These are phyloP conservation scores for Selaginella tamariscina DNA, from an alignment of 75 land plant species.

Conservation along the genomic window DNA sequence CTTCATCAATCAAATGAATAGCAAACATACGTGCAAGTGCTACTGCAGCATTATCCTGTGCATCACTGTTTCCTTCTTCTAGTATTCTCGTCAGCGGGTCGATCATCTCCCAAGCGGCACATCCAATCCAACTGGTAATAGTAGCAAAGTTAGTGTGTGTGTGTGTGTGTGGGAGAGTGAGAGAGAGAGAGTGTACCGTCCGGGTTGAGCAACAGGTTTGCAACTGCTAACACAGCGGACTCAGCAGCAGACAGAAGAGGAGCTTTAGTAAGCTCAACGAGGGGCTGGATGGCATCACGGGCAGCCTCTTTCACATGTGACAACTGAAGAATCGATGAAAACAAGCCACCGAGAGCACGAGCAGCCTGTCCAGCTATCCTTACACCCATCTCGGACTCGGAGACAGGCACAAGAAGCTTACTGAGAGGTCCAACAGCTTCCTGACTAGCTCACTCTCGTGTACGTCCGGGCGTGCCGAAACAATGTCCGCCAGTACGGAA, in stretches of 20 bases:
- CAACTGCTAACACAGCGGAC: neutral
- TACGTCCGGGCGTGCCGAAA: neutral
- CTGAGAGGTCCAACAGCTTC: neutral
- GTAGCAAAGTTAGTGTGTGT: too few relatives aligned
- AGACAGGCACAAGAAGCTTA: neutral
- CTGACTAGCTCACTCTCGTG: neutral
- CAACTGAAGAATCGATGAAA: neutral
- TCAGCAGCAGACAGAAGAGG: neutral
- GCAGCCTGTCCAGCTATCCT: constrained; percentile 1
- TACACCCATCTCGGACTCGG: neutral
- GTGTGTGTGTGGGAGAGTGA: too few relatives aligned
- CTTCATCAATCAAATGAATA: neutral
- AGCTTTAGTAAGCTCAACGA: neutral
- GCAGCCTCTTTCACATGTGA: neutral
- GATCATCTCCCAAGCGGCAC: constrained; percentile 6
- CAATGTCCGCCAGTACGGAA: neutral
- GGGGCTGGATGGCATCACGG: neutral
- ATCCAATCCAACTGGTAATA: constrained; percentile 5
- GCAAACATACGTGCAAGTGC: constrained; percentile 1
- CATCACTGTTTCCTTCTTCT: neutral
- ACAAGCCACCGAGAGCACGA: neutral
- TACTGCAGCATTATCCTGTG: neutral
- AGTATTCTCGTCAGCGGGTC: neutral
- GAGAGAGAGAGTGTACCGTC: too few relatives aligned
- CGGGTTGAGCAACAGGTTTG: neutral